These are phyloP conservation scores for Aspergillus sp. DNA, from an alignment of 2,329 filamentous ascomycete species.

Conservation along the genomic window DNA sequence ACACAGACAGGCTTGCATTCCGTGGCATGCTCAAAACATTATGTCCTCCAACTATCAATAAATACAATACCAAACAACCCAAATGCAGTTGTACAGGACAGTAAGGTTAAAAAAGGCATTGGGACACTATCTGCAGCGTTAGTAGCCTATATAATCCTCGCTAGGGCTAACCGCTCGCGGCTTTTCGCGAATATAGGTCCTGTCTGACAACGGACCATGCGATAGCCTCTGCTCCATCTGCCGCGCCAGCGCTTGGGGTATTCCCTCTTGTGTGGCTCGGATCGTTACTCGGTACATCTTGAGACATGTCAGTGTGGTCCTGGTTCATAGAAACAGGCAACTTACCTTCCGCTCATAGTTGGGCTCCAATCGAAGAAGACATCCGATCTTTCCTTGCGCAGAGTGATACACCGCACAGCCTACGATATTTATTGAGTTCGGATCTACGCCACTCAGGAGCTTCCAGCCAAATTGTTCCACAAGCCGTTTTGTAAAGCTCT, in stretches of 20 bases:
- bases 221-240: constrained; percentile 83
- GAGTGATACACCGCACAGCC: constrained; percentile 77
- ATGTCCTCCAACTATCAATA: constrained; percentile 17
- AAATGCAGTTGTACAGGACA: neutral
- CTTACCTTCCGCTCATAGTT: constrained; percentile 89
- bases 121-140: neutral
- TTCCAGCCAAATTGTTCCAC: constrained; percentile 90
- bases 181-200: neutral
- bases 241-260: constrained; percentile 77
- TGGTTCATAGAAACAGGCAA: constrained; percentile 11
- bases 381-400: constrained; percentile 87
- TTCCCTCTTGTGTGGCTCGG: constrained; percentile 85
- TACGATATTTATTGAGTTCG: constrained; percentile 90
- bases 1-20: neutral
- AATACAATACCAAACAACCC: constrained; percentile 10
- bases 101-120: neutral
- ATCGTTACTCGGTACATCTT: constrained; percentile 96
- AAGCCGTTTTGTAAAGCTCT: constrained; percentile 67
- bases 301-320: neutral
- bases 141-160: constrained; percentile 1
- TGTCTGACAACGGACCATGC: constrained; percentile 40
- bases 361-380: constrained; percentile 87
- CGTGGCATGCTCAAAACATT: constrained; percentile 7
- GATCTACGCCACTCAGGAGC: constrained; percentile 80
- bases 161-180: neutral